Evolutionary conservation across 768 basidiomycete species (phyloP).

Genomic region (Myochromella boudieri): DNA sequence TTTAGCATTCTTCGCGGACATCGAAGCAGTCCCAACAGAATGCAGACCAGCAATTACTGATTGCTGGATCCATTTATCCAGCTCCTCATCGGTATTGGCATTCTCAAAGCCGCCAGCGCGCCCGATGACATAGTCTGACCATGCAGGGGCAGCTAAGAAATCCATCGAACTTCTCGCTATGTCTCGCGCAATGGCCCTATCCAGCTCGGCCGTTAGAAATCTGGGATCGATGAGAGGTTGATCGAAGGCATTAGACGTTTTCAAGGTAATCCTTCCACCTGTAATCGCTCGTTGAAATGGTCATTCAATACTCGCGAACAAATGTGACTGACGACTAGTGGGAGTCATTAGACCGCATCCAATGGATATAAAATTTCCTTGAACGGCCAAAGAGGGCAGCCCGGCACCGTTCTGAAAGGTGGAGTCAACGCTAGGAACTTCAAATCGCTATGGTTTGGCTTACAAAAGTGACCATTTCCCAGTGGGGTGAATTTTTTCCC

Average conservation of each 20-base stretch:
- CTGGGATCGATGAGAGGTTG: conserved; percentile 39
- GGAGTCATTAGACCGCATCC: conserved; percentile 3
- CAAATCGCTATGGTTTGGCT: not conserved
- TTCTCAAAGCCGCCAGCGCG: conserved; percentile 5
- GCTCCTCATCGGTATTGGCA: conserved; percentile 20
- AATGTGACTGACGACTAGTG: not conserved
- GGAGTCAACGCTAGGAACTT: not conserved
- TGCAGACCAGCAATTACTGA: conserved; percentile 19
- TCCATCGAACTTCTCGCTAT: conserved; percentile 16
- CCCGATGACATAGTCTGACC: conserved; percentile 18
- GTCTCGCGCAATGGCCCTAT: conserved; percentile 21
- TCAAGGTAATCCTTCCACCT: conserved; percentile 26
- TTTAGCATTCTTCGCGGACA: conserved; percentile 22
- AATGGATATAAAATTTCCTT: conserved; percentile 5
- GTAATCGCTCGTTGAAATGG: no score
- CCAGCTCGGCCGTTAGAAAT: conserved; percentile 21
- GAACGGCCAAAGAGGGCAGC: not conserved
- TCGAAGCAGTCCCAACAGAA: conserved; percentile 28
- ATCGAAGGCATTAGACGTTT: conserved; percentile 37
- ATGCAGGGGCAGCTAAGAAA: conserved; percentile 23
- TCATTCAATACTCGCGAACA: no score
- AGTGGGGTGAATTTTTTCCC: conserved; percentile 20
- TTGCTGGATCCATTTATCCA: conserved; percentile 16
- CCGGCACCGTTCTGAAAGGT: conserved; percentile 1
- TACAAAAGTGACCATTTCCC: conserved; percentile 3